phyloP scores from a whole-genome alignment of 2,329 filamentous ascomycete genomes.

The Aspergillus flavus region DNA sequence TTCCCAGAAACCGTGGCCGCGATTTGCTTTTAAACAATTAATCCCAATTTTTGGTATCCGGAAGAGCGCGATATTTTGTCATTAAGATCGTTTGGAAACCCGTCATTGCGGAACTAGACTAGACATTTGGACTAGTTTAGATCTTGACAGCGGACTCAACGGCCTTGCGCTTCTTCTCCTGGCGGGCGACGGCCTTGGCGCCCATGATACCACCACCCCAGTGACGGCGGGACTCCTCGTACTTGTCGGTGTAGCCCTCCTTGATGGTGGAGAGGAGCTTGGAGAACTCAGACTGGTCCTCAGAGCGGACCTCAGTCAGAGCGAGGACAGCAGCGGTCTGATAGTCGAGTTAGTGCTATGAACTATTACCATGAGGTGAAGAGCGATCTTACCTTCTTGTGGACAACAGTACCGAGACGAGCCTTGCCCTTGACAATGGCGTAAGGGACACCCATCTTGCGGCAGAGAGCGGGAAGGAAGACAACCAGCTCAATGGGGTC shows the following conservation, averaged over 20 bases:
- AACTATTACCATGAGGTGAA: neutral
- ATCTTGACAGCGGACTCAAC: constrained; percentile 96
- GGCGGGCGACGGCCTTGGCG: constrained; percentile 79
- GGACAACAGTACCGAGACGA: constrained; percentile 95
- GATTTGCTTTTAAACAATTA: constrained; percentile 22
- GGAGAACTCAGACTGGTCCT: constrained; percentile 97
- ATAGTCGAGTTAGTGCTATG: constrained; percentile 27
- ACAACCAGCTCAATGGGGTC: constrained; percentile 99
- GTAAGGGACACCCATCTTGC: constrained; percentile 99
- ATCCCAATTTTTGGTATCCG: constrained; percentile 20
- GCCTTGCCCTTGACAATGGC: constrained; percentile 99
- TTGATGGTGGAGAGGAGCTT: constrained; percentile 97
- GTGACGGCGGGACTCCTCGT: constrained; percentile 85
- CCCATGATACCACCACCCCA: constrained; percentile 99
- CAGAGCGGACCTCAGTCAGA: constrained; percentile 91
- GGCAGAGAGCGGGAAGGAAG: constrained; percentile 98
- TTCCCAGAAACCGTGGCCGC: constrained; percentile 12
- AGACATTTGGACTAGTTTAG: constrained; percentile 56
- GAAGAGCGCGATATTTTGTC: constrained; percentile 18
- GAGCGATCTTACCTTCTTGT: constrained; percentile 80
- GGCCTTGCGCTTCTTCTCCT: constrained; percentile 91
- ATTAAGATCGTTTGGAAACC: constrained; percentile 29
- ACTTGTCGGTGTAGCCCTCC: constrained; percentile 96
- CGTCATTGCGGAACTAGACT: constrained; percentile 26
- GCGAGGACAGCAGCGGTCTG: constrained; percentile 95